A percentile compares a stretch with the other conserved stretches of the same genome.
phyloP scores from a whole-genome alignment of 2,329 filamentous ascomycete genomes.

The Fusarium circinatum region DNA sequence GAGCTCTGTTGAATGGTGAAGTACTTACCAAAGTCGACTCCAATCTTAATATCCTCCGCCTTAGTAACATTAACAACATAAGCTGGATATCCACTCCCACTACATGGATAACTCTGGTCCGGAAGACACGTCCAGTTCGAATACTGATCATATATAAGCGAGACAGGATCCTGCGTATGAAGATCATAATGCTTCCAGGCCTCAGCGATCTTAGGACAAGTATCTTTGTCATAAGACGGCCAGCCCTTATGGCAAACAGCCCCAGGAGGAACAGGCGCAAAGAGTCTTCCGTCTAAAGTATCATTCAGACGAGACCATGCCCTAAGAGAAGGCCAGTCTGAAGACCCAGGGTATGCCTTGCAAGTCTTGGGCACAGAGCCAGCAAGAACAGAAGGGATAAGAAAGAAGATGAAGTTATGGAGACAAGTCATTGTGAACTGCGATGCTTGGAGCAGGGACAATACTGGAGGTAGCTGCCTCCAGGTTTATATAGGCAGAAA shows the following conservation, averaged over 20 bases:
- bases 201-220: constrained; percentile 45
- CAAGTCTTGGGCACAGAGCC: constrained; percentile 44
- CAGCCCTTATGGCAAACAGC: constrained; percentile 46
- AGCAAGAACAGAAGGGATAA: neutral
- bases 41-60: constrained; percentile 47
- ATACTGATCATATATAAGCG: constrained; percentile 54
- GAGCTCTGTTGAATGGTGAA: rapidly evolving
- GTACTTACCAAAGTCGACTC: constrained; percentile 55
- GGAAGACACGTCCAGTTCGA: constrained; percentile 64
- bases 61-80: constrained; percentile 51
- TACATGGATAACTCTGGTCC: constrained; percentile 49
- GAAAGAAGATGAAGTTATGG: neutral
- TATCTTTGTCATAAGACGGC: constrained; percentile 38
- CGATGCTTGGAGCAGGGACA: neutral
- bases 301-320: constrained; percentile 60
- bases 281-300: constrained; percentile 54
- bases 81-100: constrained; percentile 47
- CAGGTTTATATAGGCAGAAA: constrained; percentile 12
- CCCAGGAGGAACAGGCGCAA: constrained; percentile 53
- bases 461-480: rapidly evolving
- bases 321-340: constrained; percentile 58
- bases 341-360: constrained; percentile 59
- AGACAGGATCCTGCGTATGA: constrained; percentile 46
- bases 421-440: constrained; percentile 20
- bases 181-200: constrained; percentile 45